Evolutionary conservation across 73 alveolate genomes (phyloP).

Genomic region (Paramecium primaurelia): DNA sequence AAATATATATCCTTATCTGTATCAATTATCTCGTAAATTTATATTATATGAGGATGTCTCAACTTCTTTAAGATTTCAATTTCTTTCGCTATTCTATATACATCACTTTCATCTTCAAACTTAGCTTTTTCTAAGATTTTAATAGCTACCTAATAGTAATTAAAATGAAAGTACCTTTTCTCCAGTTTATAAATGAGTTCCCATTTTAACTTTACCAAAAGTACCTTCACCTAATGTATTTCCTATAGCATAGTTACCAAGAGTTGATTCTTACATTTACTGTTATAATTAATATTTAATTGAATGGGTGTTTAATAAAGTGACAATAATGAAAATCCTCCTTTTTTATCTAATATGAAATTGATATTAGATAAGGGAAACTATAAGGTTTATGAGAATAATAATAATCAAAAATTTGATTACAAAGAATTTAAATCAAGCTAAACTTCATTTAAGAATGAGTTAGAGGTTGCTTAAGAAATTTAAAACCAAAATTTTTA

Average conservation of each 20-base stretch:
- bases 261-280: constrained; percentile 9
- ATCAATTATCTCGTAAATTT: constrained; percentile 75
- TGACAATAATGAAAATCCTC: neutral
- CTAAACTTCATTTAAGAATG: neutral
- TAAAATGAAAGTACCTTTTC: constrained; percentile 10
- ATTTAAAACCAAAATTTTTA: neutral
- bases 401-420: neutral
- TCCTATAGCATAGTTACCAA: neutral
- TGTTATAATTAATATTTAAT: neutral
- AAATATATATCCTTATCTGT: constrained; percentile 53
- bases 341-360: neutral
- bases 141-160: constrained; percentile 68
- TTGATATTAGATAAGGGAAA: neutral
- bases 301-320: neutral
- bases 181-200: constrained; percentile 41
- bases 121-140: constrained; percentile 81
- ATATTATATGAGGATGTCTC: constrained; percentile 85
- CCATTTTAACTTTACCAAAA: constrained; percentile 59
- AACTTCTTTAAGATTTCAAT: constrained; percentile 75
- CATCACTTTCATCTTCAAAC: constrained; percentile 82
- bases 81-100: constrained; percentile 81
- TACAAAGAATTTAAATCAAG: neutral
- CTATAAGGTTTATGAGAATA: neutral
- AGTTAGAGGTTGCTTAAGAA: neutral
- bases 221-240: constrained; percentile 50